Conservation (phyloP, 2,329 filamentous ascomycete genomes). For the Cladosporium velox region DNA sequence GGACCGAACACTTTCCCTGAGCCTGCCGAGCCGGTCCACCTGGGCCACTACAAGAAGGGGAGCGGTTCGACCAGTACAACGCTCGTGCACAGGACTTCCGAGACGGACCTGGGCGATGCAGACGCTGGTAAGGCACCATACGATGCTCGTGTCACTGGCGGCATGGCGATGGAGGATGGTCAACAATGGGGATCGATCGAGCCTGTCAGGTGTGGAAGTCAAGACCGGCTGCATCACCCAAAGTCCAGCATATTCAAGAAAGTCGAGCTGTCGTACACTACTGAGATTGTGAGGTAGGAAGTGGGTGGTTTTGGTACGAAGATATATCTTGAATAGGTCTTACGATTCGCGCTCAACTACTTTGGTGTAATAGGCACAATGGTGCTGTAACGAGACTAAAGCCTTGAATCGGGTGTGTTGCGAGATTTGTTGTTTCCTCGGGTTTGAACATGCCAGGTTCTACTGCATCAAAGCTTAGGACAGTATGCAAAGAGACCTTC, state of each 20-base stretch:
- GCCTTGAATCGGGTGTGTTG: background rate
- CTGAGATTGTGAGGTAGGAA: constrained; percentile 27
- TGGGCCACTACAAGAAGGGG: background rate
- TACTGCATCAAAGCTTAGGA: too few species aligned
- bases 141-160: constrained; percentile 16
- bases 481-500: too few species aligned
- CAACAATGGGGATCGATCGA: background rate
- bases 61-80: background rate
- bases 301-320: background rate
- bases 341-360: background rate
- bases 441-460: background rate
- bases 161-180: background rate
- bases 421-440: background rate
- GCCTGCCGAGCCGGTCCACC: background rate
- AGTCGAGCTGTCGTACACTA: constrained; percentile 18
- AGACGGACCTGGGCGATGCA: background rate
- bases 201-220: constrained; percentile 8
- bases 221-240: constrained; percentile 21
- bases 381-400: background rate
- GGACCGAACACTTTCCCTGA: constrained; percentile 7
- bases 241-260: constrained; percentile 20
- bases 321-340: background rate
- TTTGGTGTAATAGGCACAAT: background rate
- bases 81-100: background rate
- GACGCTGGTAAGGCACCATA: constrained; percentile 15